Evolutionary conservation across 2,329 filamentous ascomycete species (phyloP).

Genomic region (Diaporthe humulicola): DNA sequence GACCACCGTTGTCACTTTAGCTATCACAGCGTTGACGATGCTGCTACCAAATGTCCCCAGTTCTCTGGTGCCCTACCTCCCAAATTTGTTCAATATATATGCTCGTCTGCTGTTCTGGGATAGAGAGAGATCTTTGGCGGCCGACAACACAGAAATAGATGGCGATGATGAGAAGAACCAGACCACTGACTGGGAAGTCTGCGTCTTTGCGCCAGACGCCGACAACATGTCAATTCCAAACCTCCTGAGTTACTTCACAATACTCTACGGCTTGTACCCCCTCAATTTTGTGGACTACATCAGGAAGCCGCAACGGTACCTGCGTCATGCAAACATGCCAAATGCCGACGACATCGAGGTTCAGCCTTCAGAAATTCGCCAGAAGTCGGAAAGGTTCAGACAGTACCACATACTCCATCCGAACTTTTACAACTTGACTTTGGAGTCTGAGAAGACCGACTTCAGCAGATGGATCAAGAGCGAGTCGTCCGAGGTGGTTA

Average conservation of each 20-base stretch:
- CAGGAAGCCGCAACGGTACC: slow-evolving; percentile 82
- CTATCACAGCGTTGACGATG: slow-evolving; percentile 83
- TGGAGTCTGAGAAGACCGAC: slow-evolving; percentile 84
- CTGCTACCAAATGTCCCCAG: slow-evolving; percentile 84
- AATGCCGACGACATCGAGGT: slow-evolving; percentile 82
- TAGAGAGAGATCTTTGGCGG: slow-evolving; percentile 58
- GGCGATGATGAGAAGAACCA: slow-evolving; percentile 77
- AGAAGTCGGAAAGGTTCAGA: slow-evolving; percentile 81
- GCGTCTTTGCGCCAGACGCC: slow-evolving; percentile 70
- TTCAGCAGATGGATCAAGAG: slow-evolving; percentile 83
- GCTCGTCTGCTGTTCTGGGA: slow-evolving; percentile 86
- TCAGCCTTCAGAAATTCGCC: slow-evolving; percentile 81
- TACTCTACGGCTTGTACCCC: slow-evolving; percentile 86
- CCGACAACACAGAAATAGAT: slow-evolving; percentile 56
- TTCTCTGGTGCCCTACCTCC: slow-evolving; percentile 76
- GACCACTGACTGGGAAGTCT: slow-evolving; percentile 74
- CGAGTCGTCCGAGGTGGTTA: slow-evolving; percentile 83
- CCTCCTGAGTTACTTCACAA: slow-evolving; percentile 82
- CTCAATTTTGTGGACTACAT: slow-evolving; percentile 91
- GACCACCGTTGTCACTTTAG: slow-evolving; percentile 80
- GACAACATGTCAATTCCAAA: slow-evolving; percentile 75
- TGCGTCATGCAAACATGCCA: slow-evolving; percentile 79
- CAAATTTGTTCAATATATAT: slow-evolving; percentile 85
- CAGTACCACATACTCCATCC: slow-evolving; percentile 82
- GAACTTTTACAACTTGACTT: slow-evolving; percentile 85